Evolutionary conservation across 768 basidiomycete genomes (phyloP).

Genomic region (Termitomyces sp.): DNA sequence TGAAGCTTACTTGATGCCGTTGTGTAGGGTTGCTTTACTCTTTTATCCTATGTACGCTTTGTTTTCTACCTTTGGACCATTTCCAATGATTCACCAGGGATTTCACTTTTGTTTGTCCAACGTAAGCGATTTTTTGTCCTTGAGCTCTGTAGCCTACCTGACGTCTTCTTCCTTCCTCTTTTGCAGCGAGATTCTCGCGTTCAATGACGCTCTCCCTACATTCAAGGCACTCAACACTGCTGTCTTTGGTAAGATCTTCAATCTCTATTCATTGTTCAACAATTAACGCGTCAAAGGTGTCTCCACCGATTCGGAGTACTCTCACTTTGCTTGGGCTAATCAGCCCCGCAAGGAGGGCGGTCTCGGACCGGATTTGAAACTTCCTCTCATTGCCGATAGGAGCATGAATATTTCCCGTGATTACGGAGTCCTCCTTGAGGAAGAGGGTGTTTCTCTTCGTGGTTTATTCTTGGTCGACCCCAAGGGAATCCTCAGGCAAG

Average conservation of each 20-base stretch:
- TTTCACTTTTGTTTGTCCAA: conserved; percentile 91
- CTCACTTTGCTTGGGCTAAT: conserved; percentile 83
- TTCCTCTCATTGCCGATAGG: conserved; percentile 78
- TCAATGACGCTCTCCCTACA: conserved; percentile 78
- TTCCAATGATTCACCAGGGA: conserved; percentile 40
- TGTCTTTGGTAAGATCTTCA: conserved; percentile 57
- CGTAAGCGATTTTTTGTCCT: conserved; percentile 29
- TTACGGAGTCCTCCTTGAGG: conserved; percentile 86
- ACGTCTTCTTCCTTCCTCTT: not conserved
- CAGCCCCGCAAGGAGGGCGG: conserved; percentile 83
- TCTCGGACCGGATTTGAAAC: conserved; percentile 80
- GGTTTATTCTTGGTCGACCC: conserved; percentile 87
- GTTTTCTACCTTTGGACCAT: not conserved
- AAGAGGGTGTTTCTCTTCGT: conserved; percentile 83
- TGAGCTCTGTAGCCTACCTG: not conserved
- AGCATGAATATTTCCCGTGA: conserved; percentile 76
- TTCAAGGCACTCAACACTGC: conserved; percentile 71
- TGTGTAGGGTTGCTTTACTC: conserved; percentile 78
- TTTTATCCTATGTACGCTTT: conserved; percentile 85
- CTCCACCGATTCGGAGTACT: conserved; percentile 88
- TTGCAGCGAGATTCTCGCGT: conserved; percentile 78
- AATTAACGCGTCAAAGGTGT: conserved; percentile 23
- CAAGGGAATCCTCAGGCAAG: conserved; percentile 65
- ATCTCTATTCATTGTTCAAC: not conserved
- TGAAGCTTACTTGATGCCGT: conserved; percentile 4